Conservation (phyloP, 352 stramenopile species). For the Peronosclerospora sorghi region DNA sequence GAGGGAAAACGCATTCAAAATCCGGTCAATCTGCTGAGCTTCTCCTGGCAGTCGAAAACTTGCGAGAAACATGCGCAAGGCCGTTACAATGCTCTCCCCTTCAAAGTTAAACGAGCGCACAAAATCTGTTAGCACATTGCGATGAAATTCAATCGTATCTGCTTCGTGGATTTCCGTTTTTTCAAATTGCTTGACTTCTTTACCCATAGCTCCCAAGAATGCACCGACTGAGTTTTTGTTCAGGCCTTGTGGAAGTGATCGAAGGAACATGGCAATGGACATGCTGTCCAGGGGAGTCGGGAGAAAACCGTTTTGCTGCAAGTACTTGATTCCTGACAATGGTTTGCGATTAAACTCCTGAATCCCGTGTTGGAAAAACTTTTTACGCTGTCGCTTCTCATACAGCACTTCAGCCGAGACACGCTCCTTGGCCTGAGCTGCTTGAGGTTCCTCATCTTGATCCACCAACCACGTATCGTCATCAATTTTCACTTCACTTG, state of each 20-base stretch:
- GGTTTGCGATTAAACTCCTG: slow-evolving; percentile 92
- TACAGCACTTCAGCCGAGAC: slow-evolving; percentile 40
- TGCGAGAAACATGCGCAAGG: slow-evolving; percentile 74
- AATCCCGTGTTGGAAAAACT: slow-evolving; percentile 80
- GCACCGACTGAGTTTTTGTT: slow-evolving; percentile 73
- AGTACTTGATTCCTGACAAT: slow-evolving; percentile 81
- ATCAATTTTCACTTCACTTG: slow-evolving; percentile 13
- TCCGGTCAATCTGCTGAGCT: slow-evolving; percentile 83
- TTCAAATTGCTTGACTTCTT: slow-evolving; percentile 66
- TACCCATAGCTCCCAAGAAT: slow-evolving; percentile 81
- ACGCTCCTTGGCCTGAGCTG: slow-evolving; percentile 14
- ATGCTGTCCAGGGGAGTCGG: slow-evolving; percentile 62
- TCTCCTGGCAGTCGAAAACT: slow-evolving; percentile 79
- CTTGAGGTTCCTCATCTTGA: slow-evolving; percentile 5
- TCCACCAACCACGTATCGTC: slow-evolving; percentile 25
- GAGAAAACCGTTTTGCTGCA: slow-evolving; percentile 70
- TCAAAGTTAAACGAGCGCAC: slow-evolving; percentile 79
- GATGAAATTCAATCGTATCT: slow-evolving; percentile 81
- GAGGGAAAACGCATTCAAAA: slow-evolving; percentile 79
- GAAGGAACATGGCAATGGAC: slow-evolving; percentile 80
- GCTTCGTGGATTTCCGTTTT: slow-evolving; percentile 63
- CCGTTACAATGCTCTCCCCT: slow-evolving; percentile 54
- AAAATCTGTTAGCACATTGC: slow-evolving; percentile 56
- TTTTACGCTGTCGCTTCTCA: slow-evolving; percentile 63
- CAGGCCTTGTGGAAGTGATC: slow-evolving; percentile 66